phyloP scores from a whole-genome alignment of 129 eudicot genomes.

The Flaveria robusta region DNA sequence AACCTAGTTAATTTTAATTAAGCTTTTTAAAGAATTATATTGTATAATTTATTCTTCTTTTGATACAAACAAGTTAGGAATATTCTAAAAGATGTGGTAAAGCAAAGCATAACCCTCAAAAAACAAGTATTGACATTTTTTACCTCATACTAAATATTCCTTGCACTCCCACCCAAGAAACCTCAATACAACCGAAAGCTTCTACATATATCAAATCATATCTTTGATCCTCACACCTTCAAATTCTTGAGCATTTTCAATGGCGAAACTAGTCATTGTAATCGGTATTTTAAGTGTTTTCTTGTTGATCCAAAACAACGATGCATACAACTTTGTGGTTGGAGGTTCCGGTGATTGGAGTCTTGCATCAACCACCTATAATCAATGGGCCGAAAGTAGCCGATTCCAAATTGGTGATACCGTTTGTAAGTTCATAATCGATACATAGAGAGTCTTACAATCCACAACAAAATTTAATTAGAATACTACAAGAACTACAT shows the following conservation, averaged over 20 bases:
- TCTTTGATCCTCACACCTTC: slow-evolving; percentile 22
- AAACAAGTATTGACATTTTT: slow-evolving; percentile 29
- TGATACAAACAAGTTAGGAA: slow-evolving; percentile 53
- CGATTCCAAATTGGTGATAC: slow-evolving; percentile 71
- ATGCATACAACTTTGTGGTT: slow-evolving; percentile 65
- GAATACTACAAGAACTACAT: too few species aligned
- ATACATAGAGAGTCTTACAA: too few species aligned
- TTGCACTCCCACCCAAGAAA: slow-evolving; percentile 59
- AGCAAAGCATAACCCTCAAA: slow-evolving; percentile 66
- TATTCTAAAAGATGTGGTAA: slow-evolving; percentile 43
- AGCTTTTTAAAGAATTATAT: not conserved
- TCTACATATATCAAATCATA: slow-evolving; percentile 58
- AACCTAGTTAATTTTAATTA: not conserved
- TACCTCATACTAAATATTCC: slow-evolving; percentile 50
- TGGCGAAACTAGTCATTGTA: slow-evolving; percentile 41
- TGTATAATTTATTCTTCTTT: not conserved
- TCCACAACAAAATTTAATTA: too few species aligned
- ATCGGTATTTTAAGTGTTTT: slow-evolving; percentile 44
- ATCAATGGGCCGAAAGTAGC: slow-evolving; percentile 72
- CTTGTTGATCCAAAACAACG: slow-evolving; percentile 46
- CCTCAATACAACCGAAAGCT: slow-evolving; percentile 43
- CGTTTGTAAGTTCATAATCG: slow-evolving; percentile 41
- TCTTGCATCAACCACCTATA: slow-evolving; percentile 44
- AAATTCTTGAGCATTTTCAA: slow-evolving; percentile 23
- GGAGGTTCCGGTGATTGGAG: slow-evolving; percentile 81